Percentiles rank a stretch among this genome's conserved stretches.
Conservation (phyloP, 1,284 basidiomycete genomes). For the Caloboletus inedulis region DNA sequence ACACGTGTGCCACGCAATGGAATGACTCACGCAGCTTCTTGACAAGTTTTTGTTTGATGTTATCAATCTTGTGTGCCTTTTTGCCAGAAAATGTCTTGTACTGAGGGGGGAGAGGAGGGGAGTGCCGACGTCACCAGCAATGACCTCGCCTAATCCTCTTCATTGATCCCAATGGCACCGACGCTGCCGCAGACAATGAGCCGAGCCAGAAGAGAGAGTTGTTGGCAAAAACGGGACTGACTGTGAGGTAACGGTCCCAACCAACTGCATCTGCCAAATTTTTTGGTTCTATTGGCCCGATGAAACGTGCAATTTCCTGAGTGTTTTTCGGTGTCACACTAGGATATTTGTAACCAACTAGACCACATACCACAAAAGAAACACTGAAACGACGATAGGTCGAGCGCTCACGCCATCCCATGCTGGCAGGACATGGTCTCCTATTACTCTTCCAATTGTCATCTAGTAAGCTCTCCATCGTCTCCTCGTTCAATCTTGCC, state of each 20-base stretch:
- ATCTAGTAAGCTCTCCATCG: too few relatives aligned
- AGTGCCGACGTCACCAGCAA: conserved; percentile 18
- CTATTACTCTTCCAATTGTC: too few relatives aligned
- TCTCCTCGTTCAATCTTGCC: too few relatives aligned
- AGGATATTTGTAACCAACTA: too few relatives aligned
- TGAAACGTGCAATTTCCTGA: too few relatives aligned
- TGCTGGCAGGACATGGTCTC: too few relatives aligned
- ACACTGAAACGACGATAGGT: too few relatives aligned
- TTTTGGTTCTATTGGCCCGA: conserved; percentile 36
- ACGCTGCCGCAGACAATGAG: conserved; percentile 40
- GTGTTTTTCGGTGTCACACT: too few relatives aligned
- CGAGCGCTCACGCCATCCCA: too few relatives aligned
- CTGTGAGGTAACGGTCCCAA: conserved; percentile 38
- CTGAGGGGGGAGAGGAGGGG: conserved; percentile 18
- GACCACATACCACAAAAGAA: too few relatives aligned
- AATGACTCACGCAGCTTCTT: conserved; percentile 16
- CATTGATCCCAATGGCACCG: conserved; percentile 41
- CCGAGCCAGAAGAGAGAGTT: conserved; percentile 36
- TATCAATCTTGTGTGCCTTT: too few relatives aligned
- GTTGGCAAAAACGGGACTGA: conserved; percentile 38
- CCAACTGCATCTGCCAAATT: conserved; percentile 2
- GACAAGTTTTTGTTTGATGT: background rate
- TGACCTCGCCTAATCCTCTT: conserved; percentile 29
- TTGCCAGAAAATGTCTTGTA: conserved; percentile 18
- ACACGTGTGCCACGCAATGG: too few relatives aligned